Percentiles rank a stretch among this genome's conserved stretches.
Evolutionary conservation across 2,329 filamentous ascomycete genomes (phyloP).

Genomic region (Paracamarosporium sp.): DNA sequence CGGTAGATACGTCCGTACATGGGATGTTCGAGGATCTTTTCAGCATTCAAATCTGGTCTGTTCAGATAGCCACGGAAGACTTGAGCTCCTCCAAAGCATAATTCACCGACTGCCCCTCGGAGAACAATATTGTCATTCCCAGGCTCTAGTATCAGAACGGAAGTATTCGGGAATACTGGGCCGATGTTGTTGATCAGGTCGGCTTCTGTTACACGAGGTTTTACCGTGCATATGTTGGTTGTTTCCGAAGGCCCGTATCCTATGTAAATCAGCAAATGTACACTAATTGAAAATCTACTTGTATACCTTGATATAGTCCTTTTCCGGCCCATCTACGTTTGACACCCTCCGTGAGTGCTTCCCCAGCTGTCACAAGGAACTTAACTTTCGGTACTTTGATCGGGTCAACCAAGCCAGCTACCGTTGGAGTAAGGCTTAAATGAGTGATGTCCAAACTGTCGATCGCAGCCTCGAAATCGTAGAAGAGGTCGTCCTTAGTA

Average conservation of each 20-base stretch:
- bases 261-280: conserved; percentile 10
- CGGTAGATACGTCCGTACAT: conserved; percentile 77
- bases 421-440: conserved; percentile 84
- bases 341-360: conserved; percentile 77
- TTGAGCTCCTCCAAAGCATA: conserved; percentile 87
- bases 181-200: conserved; percentile 80
- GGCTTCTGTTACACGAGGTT: conserved; percentile 61
- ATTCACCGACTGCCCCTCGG: conserved; percentile 76
- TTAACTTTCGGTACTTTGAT: conserved; percentile 71
- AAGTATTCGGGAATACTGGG: conserved; percentile 75
- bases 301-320: conserved; percentile 72
- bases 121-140: conserved; percentile 59
- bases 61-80: conserved; percentile 77
- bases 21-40: conserved; percentile 74
- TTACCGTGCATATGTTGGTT: conserved; percentile 85
- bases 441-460: conserved; percentile 72
- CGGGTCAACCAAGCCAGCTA: conserved; percentile 77
- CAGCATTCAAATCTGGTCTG: conserved; percentile 64
- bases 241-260: conserved; percentile 84
- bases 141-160: conserved; percentile 67
- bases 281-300: conserved; percentile 4
- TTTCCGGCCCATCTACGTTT: conserved; percentile 71
- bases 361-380: conserved; percentile 82
- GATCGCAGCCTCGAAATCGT: conserved; percentile 73
- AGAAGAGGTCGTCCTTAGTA: conserved; percentile 75